Evolutionary conservation across 306 rosid genomes (phyloP).

Genomic region (Psophocarpus tetragonolobus): DNA sequence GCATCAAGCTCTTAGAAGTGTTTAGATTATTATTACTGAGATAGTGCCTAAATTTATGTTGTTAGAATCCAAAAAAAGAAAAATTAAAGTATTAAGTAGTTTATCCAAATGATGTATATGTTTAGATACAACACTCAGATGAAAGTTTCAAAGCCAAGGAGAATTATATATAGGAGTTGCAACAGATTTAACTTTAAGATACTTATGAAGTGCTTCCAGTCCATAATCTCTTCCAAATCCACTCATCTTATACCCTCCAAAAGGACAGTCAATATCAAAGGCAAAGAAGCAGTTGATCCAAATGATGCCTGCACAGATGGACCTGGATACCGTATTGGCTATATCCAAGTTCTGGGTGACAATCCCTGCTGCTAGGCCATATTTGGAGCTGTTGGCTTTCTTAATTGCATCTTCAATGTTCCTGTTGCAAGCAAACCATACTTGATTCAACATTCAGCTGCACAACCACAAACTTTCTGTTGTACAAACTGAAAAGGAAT

Average conservation of each 20-base stretch:
- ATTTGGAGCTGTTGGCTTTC: slow-evolving; percentile 73
- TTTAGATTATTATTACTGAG: background rate
- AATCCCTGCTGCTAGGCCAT: slow-evolving; percentile 85
- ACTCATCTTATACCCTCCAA: slow-evolving; percentile 84
- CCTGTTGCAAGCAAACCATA: slow-evolving; percentile 40
- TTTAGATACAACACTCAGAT: background rate
- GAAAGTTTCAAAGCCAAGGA: slow-evolving; percentile 74
- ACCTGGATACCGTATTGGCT: slow-evolving; percentile 80
- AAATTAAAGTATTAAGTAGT: background rate
- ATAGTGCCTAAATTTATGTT: background rate
- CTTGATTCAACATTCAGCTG: slow-evolving; percentile 1
- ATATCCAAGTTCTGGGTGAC: slow-evolving; percentile 69
- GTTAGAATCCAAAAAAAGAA: background rate
- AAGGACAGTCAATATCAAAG: slow-evolving; percentile 64
- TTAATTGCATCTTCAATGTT: slow-evolving; percentile 70
- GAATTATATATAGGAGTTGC: slow-evolving; percentile 78
- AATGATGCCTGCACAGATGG: slow-evolving; percentile 72
- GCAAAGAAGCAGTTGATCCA: slow-evolving; percentile 90
- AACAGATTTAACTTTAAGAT: slow-evolving; percentile 73
- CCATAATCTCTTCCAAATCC: slow-evolving; percentile 91
- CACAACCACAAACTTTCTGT: background rate
- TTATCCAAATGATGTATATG: background rate
- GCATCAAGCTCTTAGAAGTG: background rate
- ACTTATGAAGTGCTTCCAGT: slow-evolving; percentile 63
- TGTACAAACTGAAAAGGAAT: background rate